These are phyloP conservation scores for Aspergillus japonicus DNA, from an alignment of 2,329 filamentous ascomycete species.

Conservation along the genomic window DNA sequence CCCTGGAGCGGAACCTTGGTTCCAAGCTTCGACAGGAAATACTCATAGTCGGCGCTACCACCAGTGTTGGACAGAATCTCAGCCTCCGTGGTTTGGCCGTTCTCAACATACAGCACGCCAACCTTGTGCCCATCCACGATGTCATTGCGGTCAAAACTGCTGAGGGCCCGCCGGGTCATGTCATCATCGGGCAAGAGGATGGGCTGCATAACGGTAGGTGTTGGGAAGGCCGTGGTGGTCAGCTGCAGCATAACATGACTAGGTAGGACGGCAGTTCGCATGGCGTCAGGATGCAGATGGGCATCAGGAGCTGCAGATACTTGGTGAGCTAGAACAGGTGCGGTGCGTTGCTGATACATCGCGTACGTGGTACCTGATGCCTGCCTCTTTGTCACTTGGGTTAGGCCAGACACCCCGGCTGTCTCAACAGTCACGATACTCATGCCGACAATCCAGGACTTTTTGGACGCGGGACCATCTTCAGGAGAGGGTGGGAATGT, in stretches of 20 bases:
- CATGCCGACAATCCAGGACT: slow-evolving; percentile 53
- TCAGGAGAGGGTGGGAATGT: slow-evolving; percentile 42
- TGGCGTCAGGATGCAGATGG: slow-evolving; percentile 39
- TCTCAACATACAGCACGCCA: slow-evolving; percentile 88
- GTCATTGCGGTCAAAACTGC: slow-evolving; percentile 79
- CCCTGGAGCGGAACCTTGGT: slow-evolving; percentile 77
- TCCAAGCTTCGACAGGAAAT: slow-evolving; percentile 79
- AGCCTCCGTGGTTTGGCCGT: slow-evolving; percentile 76
- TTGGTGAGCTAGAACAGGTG: slow-evolving; percentile 47
- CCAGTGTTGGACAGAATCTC: slow-evolving; percentile 85
- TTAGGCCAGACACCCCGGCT: slow-evolving; percentile 46
- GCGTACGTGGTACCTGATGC: slow-evolving; percentile 52
- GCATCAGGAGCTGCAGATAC: slow-evolving; percentile 41
- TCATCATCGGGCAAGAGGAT: slow-evolving; percentile 75
- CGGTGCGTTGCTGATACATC: slow-evolving; percentile 49
- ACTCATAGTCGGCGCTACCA: slow-evolving; percentile 83
- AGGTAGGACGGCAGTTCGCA: slow-evolving; percentile 45
- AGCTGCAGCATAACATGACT: slow-evolving; percentile 48
- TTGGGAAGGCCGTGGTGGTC: slow-evolving; percentile 45
- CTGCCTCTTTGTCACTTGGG: slow-evolving; percentile 52
- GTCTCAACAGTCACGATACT: slow-evolving; percentile 54
- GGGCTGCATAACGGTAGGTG: slow-evolving; percentile 58
- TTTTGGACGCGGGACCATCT: slow-evolving; percentile 44
- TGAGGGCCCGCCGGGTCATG: slow-evolving; percentile 69
- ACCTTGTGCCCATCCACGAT: slow-evolving; percentile 95